Base-by-base conservation (phyloP, 768 basidiomycete genomes). In the Lentinula aciculospora region DNA sequence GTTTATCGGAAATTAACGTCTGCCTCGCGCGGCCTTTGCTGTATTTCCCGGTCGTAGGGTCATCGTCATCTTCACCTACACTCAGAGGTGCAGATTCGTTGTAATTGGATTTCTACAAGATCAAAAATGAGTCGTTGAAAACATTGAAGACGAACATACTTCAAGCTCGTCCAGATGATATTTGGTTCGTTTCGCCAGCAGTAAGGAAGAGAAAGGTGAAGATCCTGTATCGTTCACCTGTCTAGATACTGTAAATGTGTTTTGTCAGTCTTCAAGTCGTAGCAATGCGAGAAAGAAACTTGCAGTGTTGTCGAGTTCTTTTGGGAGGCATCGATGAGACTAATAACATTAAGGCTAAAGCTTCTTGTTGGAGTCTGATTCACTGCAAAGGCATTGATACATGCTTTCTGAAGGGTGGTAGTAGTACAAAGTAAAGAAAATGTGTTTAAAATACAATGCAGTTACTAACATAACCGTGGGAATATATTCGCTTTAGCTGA, bases 141-240 rank as follows among this genome's bases (percentile, higher is more conserved):
- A 34, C 32, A 34, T 34, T 13, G 29, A 37, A 37, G 27, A 34
- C 36, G 6, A 23, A 45, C 39, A 59, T 63, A 87, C 91, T 80
- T 94, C 92, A 49, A 94, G 85, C 68, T 94, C 92, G 61, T 89
- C 89, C 7, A 94, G 80, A 69, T 88, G 91, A 40, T 84, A 75
- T 69, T 81, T 86, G 8, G 83, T 88, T 58, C 92, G 83, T 68
- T 88, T 90, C 9, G 86, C 82, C 57, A 93, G 77, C 46, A 88
- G 71, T 56, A 92, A 88, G 0, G 83, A 75, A 10, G 84, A 75
- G 19, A 89, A 70, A 21, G 69, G 68, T 50, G 76, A 73, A 37
- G 73, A 67, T 4, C 72, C 63, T 12, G 69, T 66, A 61, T 77
- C 78, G 28, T 80, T 72, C 50, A 73, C 77, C 63, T 83, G 78